Evolutionary conservation across 164 flowering plant genomes (phyloP).

Genomic region (Chimonanthus praecox): DNA sequence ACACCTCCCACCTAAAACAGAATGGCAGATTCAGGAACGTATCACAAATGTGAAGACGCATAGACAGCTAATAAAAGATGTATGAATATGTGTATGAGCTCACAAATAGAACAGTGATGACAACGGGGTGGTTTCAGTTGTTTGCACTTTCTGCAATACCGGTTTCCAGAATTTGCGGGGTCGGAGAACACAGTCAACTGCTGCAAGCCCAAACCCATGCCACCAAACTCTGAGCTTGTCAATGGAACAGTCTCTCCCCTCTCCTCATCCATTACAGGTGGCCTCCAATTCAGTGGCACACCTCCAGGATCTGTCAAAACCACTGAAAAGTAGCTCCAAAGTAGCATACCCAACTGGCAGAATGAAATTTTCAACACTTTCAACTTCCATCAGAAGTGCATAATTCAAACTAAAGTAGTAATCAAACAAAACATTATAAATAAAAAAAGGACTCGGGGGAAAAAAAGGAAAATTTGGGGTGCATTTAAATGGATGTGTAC

Average conservation of each 20-base stretch:
- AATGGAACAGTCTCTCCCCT: slow-evolving; percentile 74
- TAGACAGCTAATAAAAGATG: background rate
- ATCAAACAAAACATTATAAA: background rate
- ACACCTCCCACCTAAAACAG: slow-evolving; percentile 88
- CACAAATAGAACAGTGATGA: slow-evolving; percentile 99
- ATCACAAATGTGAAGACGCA: background rate
- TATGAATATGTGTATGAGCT: slow-evolving; percentile 21
- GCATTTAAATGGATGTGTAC: background rate
- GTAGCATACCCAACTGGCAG: slow-evolving; percentile 82
- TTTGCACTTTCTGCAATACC: slow-evolving; percentile 88
- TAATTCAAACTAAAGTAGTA: background rate
- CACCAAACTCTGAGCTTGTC: slow-evolving; percentile 44
- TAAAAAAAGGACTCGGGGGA: background rate
- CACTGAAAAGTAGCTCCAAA: slow-evolving; percentile 96
- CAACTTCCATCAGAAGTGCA: background rate
- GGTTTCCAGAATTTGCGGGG: slow-evolving; percentile 36
- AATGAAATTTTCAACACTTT: background rate
- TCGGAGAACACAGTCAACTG: slow-evolving; percentile 26
- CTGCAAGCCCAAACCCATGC: slow-evolving; percentile 1
- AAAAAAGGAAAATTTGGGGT: background rate
- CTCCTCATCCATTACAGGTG: slow-evolving; percentile 74
- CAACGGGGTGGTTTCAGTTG: slow-evolving; percentile 96
- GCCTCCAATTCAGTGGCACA: slow-evolving; percentile 88
- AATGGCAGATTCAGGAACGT: background rate
- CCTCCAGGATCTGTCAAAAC: slow-evolving; percentile 93